Evolutionary conservation across 106 monocot species (phyloP), one percentile per base, ranked within the genome.

Genomic region (Alisma plantagoaquatica): DNA sequence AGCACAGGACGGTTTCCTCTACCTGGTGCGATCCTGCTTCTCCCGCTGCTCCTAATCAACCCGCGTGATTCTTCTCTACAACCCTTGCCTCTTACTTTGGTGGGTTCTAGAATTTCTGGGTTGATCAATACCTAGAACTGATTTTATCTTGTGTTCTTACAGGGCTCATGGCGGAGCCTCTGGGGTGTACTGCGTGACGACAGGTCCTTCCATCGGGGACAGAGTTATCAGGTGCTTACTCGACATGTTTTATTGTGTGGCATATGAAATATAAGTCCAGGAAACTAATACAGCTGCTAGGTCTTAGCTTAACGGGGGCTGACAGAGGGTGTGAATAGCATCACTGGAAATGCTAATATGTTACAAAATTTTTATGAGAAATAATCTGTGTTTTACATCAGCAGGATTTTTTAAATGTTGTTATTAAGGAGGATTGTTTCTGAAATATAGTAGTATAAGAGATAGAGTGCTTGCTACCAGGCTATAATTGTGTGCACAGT

Each of bases 141-240:
- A n/a, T n/a, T n/a, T n/a, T n/a, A n/a, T n/a, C n/a, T n/a, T n/a
- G n/a, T n/a, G n/a, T n/a, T n/a, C n/a, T 18, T 46, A 20, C 56
- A 94, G 88, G 87, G 94, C 94, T 35, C 94, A 96, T 73, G 73
- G 81, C 30, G 94, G 80, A 25, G 64, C 67, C 22, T 58, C 84
- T 10, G 88, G 94, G 9, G 84, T 88, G 10, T 96, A 84, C 57
- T 64, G 67, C 15, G 73, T 96, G 3, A 88, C 88, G 2, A 69
- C 84, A 2, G 67, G 68, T 59, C 33, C 73, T 23, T 63, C 72
- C 10, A 62, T 78, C 28, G 81, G 73, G 18, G 62, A 88, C 41
- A 70, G 31, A 65, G 61, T 88, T 41, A 49, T 96, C 27, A 96
- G 94, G 94, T 84, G 27, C 7, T 10, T 42, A 64, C 11, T 43